Base-by-base conservation (phyloP, 192 early-diverging fungal species). In the Phlyctochytrium arcticum region DNA sequence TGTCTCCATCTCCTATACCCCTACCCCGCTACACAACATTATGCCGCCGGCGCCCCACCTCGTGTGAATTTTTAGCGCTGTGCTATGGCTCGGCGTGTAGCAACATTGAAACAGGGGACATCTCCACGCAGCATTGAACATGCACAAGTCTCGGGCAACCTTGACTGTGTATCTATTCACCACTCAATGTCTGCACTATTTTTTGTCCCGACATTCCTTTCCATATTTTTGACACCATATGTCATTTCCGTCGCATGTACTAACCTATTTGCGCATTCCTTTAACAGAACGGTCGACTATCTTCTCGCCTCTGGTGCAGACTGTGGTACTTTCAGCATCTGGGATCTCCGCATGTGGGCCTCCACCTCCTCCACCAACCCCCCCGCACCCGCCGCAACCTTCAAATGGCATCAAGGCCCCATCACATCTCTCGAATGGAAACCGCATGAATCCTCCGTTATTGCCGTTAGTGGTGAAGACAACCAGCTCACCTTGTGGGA, bases 401-500 rank as follows among this genome's bases (percentile, higher is more conserved):
- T 98, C 77, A 85, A 87, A 58, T 99, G 96, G 96, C 95, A 99
- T 75, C 85, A 84, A 50, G 81, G 76, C 39, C 87, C 93, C 6
- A 87, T 99, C 60, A 96, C 95, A 1, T 95, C 92, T 17, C 92
- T 99, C 65, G 96, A 99, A 78, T 99, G 95, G 95, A 88, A 92
- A 60, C 92, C 93, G 5, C 87, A 79, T 2, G 96, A 99, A 68
- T 88, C 90, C 60, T 95, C 92, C 8, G 85, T 96, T 24, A 71
- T 99, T 37, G 93, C 88, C 10, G 94, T 93, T 34, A 73, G 89
- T 15, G 95, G 95, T 5, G 94, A 89, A 9, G 96, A 99, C 74
- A 87, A 99, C 69, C 96, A 99, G 79, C 68, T 95, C 48, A 94
- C 96, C 31, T 67, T 99, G 31, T 99, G 96, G 96, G 96, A 99